Evolutionary conservation across 148 eudicot species (phyloP), one percentile per base, ranked within the genome.

Genomic region (Camellia sinensis): DNA sequence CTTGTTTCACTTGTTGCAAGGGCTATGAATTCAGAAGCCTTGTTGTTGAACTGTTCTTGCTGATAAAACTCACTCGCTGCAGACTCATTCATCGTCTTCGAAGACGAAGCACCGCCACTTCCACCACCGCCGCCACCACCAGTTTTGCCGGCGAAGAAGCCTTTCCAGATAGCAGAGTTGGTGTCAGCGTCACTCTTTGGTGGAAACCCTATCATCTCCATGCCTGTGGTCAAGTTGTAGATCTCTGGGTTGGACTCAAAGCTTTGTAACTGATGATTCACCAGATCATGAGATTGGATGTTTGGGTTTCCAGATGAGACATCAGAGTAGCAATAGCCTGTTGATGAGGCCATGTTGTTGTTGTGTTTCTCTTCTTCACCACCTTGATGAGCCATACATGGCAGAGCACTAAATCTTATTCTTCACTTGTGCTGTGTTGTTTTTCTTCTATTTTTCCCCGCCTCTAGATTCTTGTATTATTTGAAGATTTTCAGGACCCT

Each of bases 161-260:
- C 84, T 59, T 84, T 86, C 84, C 86, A 81, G 43, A 82, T 22
- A 21, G 64, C 67, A 19, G 82, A 59, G 71, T 85, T 54, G 65
- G 69, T 78, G 17, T 73, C 45, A 11, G 37, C 37, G 37, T 70
- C 75, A 73, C 69, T 80, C 69, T 84, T 84, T 6, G 84, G 71
- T 10, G 86, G 88, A 84, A 84, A 91, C 87, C 92, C 90, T 90
- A 91, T 83, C 82, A 88, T 91, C 71, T 89, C 90, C 84, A 87
- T 86, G 15, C 89, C 84, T 72, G 89, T 77, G 45, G 91, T 59
- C 74, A 89, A 86, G 83, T 82, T 83, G 84, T 86, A 91, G 17
- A 93, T 89, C 82, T 91, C 95, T 54, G 87, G 88, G 78, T 81
- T 86, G 64, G 82, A 84, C 53, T 87, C 87, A 73, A 81, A 87